Conservation (phyloP, 192 early-diverging fungal species). For the Lobosporangium transversale region DNA sequence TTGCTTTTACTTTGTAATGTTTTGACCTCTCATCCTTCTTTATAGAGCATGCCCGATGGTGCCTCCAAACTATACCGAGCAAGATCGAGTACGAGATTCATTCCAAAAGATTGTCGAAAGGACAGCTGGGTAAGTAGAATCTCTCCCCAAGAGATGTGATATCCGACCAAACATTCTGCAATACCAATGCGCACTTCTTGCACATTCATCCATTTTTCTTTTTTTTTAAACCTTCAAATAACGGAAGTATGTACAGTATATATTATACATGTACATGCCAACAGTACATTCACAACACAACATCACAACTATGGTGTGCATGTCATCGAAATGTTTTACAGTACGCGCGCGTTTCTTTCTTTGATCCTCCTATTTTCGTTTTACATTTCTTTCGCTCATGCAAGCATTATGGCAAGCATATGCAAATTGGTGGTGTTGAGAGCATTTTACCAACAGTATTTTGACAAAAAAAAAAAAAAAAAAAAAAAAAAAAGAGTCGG, state of each 20-base stretch:
- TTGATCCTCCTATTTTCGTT: background rate
- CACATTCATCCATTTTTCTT: background rate
- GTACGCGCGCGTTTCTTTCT: background rate
- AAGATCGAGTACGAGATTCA: slow-evolving; percentile 43
- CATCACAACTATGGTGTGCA: background rate
- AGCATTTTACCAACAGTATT: too few species aligned
- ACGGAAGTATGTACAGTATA: background rate
- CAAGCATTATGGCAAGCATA: too few species aligned
- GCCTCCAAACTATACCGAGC: slow-evolving; percentile 12
- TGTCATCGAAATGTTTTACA: too few species aligned
- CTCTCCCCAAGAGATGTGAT: background rate
- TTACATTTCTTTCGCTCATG: too few species aligned
- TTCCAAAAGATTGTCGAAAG: slow-evolving; percentile 52
- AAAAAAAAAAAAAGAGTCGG: too few species aligned
- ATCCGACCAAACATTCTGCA: too few species aligned
- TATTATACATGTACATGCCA: background rate
- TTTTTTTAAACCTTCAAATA: background rate
- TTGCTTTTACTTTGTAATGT: too few species aligned
- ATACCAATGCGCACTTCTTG: background rate
- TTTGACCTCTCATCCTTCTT: too few species aligned
- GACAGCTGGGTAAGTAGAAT: slow-evolving; percentile 46
- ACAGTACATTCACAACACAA: background rate
- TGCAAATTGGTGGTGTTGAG: too few species aligned
- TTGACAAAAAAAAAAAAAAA: too few species aligned
- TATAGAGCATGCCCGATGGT: too few species aligned